A percentile compares a stretch with the other conserved stretches of the same genome.
phyloP scores from a whole-genome alignment of 306 rosid genomes.

The Lathyrus oleraceus region DNA sequence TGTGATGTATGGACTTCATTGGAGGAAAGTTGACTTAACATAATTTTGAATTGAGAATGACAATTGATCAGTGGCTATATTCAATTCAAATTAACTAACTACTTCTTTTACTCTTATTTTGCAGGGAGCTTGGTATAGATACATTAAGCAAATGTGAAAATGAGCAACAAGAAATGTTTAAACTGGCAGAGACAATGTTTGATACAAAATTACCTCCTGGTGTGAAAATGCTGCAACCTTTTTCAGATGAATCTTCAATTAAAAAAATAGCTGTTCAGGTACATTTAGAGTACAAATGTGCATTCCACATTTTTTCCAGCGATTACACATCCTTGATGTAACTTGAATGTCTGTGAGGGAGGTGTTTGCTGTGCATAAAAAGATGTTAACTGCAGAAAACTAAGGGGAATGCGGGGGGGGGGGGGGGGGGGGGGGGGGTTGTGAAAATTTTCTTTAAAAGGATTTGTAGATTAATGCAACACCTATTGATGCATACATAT shows the following conservation, averaged over 20 bases:
- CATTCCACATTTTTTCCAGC: slow-evolving; percentile 18
- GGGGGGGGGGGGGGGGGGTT: too few relatives aligned
- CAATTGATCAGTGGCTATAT: slow-evolving; percentile 1
- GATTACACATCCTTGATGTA: slow-evolving; percentile 16
- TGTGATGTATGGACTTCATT: slow-evolving; percentile 15
- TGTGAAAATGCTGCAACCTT: slow-evolving; percentile 83
- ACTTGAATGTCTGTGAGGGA: not conserved
- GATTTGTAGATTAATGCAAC: not conserved
- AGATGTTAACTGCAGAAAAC: not conserved
- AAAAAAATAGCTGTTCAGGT: slow-evolving; percentile 87
- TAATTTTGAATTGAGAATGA: slow-evolving; percentile 25
- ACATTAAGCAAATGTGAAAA: slow-evolving; percentile 72
- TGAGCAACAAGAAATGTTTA: slow-evolving; percentile 72
- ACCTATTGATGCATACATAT: slow-evolving; percentile 8
- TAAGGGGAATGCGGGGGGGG: not conserved
- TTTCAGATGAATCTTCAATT: slow-evolving; percentile 86
- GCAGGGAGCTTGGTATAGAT: slow-evolving; percentile 85
- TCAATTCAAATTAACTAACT: slow-evolving; percentile 22
- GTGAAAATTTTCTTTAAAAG: not conserved
- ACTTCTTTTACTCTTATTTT: slow-evolving; percentile 27
- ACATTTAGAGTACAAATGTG: slow-evolving; percentile 5
- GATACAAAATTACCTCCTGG: slow-evolving; percentile 98
- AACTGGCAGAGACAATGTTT: slow-evolving; percentile 79
- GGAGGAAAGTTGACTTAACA: slow-evolving; percentile 4
- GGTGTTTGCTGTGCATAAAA: not conserved